A percentile compares a stretch with the other conserved stretches of the same genome.
phyloP scores from a whole-genome alignment of 352 stramenopile genomes.

The Phytophthora colocasiae region DNA sequence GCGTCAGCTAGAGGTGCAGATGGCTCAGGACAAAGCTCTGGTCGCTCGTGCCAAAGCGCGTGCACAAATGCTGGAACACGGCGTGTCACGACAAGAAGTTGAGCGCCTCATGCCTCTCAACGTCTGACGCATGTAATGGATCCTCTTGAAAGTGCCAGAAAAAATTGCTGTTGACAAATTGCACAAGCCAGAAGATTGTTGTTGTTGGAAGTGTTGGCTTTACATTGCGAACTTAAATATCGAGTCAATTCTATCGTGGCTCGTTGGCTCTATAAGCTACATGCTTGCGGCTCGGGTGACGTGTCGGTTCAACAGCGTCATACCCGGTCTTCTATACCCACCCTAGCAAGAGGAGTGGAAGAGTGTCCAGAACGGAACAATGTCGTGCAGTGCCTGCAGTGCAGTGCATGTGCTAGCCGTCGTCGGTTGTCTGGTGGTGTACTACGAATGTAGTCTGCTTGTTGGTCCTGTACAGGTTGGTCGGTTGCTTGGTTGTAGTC shows the following conservation, averaged over 20 bases:
- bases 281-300: constrained; percentile 14
- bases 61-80: constrained; percentile 36
- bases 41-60: constrained; percentile 37
- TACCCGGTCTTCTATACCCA: constrained; percentile 25
- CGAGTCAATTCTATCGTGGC: constrained; percentile 23
- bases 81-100: constrained; percentile 33
- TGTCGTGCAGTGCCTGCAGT: not conserved
- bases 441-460: constrained; percentile 39
- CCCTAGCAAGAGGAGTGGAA: constrained; percentile 22
- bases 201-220: constrained; percentile 33
- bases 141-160: constrained; percentile 12
- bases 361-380: constrained; percentile 13
- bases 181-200: constrained; percentile 15
- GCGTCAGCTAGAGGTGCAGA: constrained; percentile 39
- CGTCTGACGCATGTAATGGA: constrained; percentile 32
- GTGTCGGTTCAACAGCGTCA: constrained; percentile 6
- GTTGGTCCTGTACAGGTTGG: constrained; percentile 30
- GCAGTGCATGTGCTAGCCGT: constrained; percentile 14
- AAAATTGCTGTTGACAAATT: constrained; percentile 22
- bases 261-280: constrained; percentile 39
- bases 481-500: not conserved
- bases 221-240: constrained; percentile 42
- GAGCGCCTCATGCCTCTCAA: constrained; percentile 42
- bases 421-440: constrained; percentile 22
- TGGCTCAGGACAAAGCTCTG: constrained; percentile 40